A percentile compares a stretch with the other conserved stretches of the same genome.
These are phyloP conservation scores for Ophiostoma sp. DNA, from an alignment of 2,329 filamentous ascomycete species.

Conservation along the genomic window DNA sequence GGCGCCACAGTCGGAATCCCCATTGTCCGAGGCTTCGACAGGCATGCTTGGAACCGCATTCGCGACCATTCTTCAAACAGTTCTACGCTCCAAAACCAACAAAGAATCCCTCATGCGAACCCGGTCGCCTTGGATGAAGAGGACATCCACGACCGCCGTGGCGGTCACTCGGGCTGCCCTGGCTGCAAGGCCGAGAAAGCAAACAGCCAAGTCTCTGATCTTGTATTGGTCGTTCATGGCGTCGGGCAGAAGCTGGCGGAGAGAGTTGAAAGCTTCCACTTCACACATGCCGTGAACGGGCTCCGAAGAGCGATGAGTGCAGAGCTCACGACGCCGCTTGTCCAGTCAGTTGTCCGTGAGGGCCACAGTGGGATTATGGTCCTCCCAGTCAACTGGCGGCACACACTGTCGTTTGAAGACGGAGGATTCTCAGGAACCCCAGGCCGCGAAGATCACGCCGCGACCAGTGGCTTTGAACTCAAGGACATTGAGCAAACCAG, in stretches of 20 bases:
- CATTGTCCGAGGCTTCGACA: conserved; percentile 87
- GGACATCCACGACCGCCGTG: background rate
- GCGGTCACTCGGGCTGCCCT: conserved; percentile 44
- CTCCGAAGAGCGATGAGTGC: conserved; percentile 85
- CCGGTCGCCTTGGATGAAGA: background rate
- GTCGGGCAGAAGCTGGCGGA: conserved; percentile 97
- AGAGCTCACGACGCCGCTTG: conserved; percentile 71
- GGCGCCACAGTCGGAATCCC: conserved; percentile 79
- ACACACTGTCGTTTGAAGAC: conserved; percentile 84
- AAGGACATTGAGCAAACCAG: conserved; percentile 91
- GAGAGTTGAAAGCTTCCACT: conserved; percentile 92
- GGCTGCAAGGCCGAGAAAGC: conserved; percentile 65
- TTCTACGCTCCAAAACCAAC: background rate
- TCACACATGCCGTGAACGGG: conserved; percentile 91
- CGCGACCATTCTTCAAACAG: conserved; percentile 47
- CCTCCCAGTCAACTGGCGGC: conserved; percentile 90
- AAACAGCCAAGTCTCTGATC: conserved; percentile 73
- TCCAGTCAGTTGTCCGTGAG: conserved; percentile 73
- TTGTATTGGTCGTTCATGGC: conserved; percentile 89
- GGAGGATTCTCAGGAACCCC: conserved; percentile 50
- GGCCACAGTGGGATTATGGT: conserved; percentile 92
- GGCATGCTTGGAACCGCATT: conserved; percentile 70
- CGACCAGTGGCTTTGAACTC: conserved; percentile 61
- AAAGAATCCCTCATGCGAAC: background rate
- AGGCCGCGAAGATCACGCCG: conserved; percentile 51